Evolutionary conservation across 2,329 filamentous ascomycete genomes (phyloP).

Genomic region (Cercospora sp.): DNA sequence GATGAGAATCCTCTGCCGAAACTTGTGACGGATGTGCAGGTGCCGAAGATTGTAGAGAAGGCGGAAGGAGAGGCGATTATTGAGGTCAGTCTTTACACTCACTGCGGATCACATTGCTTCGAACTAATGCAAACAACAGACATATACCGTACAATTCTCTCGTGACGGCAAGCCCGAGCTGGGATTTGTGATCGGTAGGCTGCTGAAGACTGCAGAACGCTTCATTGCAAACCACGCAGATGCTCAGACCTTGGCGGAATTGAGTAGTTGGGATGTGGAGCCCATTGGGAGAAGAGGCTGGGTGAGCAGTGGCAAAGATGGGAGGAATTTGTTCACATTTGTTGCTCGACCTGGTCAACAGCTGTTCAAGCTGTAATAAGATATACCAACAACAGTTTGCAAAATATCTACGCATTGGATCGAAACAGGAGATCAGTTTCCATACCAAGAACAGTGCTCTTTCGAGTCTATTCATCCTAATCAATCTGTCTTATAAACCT

Average conservation of each 20-base stretch:
- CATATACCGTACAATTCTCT: slow-evolving; percentile 61
- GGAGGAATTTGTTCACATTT: slow-evolving; percentile 45
- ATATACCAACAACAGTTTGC: neutral
- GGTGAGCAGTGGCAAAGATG: slow-evolving; percentile 42
- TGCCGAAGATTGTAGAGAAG: slow-evolving; percentile 46
- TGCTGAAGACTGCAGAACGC: slow-evolving; percentile 50
- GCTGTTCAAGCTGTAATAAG: neutral
- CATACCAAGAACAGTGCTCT: neutral
- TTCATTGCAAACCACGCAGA: slow-evolving; percentile 62
- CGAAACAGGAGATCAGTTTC: too few relatives aligned
- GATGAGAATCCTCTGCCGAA: slow-evolving; percentile 48
- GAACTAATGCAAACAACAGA: slow-evolving; percentile 42
- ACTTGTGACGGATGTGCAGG: slow-evolving; percentile 43
- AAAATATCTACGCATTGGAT: neutral
- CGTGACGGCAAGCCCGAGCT: slow-evolving; percentile 52
- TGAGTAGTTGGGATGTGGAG: slow-evolving; percentile 49
- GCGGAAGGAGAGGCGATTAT: slow-evolving; percentile 55
- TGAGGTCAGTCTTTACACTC: slow-evolving; percentile 49
- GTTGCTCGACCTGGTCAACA: neutral
- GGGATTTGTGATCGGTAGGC: slow-evolving; percentile 56
- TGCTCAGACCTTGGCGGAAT: slow-evolving; percentile 48
- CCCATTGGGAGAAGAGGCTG: slow-evolving; percentile 52
- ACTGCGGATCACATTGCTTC: neutral
- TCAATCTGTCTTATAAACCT: neutral
- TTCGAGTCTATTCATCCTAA: neutral